phyloP scores from a whole-genome alignment of 306 rosid species.

The Prunus fruticosa region DNA sequence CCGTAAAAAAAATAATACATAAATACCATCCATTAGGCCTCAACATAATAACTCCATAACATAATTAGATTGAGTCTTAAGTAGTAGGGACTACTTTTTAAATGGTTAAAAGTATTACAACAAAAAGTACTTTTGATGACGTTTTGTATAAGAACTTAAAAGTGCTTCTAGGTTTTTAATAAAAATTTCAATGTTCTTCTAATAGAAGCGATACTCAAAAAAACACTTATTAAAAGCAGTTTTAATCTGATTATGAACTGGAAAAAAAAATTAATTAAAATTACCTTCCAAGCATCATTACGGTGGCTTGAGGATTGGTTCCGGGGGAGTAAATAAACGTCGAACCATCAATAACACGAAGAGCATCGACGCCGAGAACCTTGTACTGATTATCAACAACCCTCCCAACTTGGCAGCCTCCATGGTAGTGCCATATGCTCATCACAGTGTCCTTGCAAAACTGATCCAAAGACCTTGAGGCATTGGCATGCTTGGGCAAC shows the following conservation, averaged over 20 bases:
- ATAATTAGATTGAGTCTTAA: too few species aligned
- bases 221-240: too few species aligned
- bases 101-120: too few species aligned
- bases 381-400: conserved; percentile 61
- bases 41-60: neutral
- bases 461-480: conserved; percentile 49
- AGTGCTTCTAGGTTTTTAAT: too few species aligned
- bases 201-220: too few species aligned
- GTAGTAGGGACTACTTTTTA: neutral
- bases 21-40: neutral
- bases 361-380: conserved; percentile 58
- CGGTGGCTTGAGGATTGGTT: conserved; percentile 82
- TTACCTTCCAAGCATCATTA: conserved; percentile 87
- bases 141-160: too few species aligned
- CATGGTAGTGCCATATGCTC: conserved; percentile 92
- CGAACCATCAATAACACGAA: conserved; percentile 76
- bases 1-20: neutral
- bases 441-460: conserved; percentile 69
- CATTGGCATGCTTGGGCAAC: conserved; percentile 52
- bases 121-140: too few species aligned
- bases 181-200: too few species aligned
- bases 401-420: conserved; percentile 67
- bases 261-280: too few species aligned
- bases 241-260: too few species aligned
- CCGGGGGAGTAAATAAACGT: conserved; percentile 74